Percentiles rank a stretch among this genome's conserved stretches.
Conservation (phyloP, 1,139 yeast genomes). For the Taphrina wiesneri region DNA sequence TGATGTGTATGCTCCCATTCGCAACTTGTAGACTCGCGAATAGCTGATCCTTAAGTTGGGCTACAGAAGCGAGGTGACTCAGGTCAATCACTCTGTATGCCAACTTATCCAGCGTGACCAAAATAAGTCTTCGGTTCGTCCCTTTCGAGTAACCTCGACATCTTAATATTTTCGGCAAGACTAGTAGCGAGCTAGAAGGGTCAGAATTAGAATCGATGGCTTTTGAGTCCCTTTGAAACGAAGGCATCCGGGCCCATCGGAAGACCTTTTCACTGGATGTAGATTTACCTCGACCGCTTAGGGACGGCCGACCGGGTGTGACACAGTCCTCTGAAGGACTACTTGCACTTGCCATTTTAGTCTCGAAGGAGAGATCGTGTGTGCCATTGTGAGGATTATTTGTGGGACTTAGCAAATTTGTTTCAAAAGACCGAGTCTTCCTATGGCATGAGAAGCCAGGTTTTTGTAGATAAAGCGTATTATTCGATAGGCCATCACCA, state of each 20-base stretch:
- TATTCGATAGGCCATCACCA: background rate
- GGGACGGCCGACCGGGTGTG: background rate
- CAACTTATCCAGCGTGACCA: background rate
- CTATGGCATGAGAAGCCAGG: constrained; percentile 37
- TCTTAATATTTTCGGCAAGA: background rate
- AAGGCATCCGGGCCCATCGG: constrained; percentile 1
- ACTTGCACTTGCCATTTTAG: background rate
- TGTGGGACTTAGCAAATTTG: constrained; percentile 37
- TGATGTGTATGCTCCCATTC: background rate
- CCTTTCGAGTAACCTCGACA: background rate
- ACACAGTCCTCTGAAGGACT: too few species aligned
- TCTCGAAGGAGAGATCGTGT: background rate
- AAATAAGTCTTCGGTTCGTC: background rate
- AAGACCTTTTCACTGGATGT: background rate
- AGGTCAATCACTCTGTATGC: background rate
- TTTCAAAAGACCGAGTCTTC: constrained; percentile 41
- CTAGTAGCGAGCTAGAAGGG: background rate
- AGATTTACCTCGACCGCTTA: background rate
- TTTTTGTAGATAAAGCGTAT: background rate
- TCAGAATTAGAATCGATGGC: background rate
- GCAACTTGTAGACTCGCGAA: background rate
- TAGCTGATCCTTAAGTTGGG: background rate
- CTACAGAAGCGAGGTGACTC: background rate
- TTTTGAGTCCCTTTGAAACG: background rate
- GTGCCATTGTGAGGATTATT: background rate